phyloP scores from a whole-genome alignment of 23 red algal genomes.

The Pyropia haitanensis region DNA sequence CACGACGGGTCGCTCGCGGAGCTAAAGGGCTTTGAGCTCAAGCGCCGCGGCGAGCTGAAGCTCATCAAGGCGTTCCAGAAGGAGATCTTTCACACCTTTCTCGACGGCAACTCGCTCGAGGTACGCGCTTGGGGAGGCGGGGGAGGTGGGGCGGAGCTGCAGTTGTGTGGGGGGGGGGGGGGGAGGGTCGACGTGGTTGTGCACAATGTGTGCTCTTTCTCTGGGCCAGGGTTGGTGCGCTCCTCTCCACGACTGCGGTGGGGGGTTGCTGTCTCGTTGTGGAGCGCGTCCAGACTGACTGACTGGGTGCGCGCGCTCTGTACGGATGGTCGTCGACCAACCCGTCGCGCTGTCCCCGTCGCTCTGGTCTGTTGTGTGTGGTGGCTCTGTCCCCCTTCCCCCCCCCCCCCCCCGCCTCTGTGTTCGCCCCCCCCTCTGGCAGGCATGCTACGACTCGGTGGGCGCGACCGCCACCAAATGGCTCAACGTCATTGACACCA shows the following conservation, averaged over 20 bases:
- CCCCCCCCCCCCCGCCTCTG: too few species aligned
- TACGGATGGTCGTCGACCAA: too few species aligned
- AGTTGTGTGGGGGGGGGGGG: background rate
- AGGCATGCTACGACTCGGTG: constrained; percentile 68
- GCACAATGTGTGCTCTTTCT: background rate
- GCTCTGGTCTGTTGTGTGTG: too few species aligned
- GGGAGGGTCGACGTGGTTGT: background rate
- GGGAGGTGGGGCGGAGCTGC: too few species aligned
- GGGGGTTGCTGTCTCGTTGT: too few species aligned
- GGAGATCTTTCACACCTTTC: constrained; percentile 81
- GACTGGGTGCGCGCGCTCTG: too few species aligned
- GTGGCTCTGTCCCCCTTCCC: too few species aligned
- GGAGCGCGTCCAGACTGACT: too few species aligned
- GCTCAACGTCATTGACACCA: constrained; percentile 63
- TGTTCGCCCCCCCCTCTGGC: background rate
- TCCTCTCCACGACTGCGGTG: too few species aligned
- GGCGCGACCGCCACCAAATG: constrained; percentile 78
- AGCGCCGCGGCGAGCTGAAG: constrained; percentile 94
- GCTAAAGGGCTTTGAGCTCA: constrained; percentile 98
- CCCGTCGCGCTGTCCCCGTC: too few species aligned
- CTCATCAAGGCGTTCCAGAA: constrained; percentile 95
- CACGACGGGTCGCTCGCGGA: constrained; percentile 79
- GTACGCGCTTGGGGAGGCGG: too few species aligned
- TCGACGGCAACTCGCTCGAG: constrained; percentile 32
- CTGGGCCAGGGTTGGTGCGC: too few species aligned